Base-by-base conservation (phyloP, 1,139 yeast species). In the Wickerhamomyces sp. region DNA sequence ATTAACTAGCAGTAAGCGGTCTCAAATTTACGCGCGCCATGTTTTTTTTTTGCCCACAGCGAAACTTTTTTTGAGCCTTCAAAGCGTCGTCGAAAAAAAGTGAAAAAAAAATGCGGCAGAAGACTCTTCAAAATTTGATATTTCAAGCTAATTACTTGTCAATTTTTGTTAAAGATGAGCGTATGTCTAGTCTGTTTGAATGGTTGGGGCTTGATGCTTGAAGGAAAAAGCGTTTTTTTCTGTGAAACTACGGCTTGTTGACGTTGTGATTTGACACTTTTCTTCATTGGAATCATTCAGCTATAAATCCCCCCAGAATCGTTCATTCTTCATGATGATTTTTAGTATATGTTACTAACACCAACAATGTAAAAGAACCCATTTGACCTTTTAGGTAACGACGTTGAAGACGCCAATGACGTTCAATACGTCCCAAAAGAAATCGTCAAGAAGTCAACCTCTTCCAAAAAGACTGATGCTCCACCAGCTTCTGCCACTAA, bases 401-500 rank as follows among this genome's bases (percentile, higher is more conserved):
- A 89, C 76, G 89, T 85, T 64, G 94, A 87, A 67, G 87, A 79
- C 69, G 72, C 69, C 44, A 48, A 45, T 55, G 57, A 49, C 45
- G 74, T 78, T 56, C 75, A 78, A 56, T 72, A 66, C 50, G 65
- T 68, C 46, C 75, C 81, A 66, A 84, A 72, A 73, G 95, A 87
- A 71, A 72, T 87, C 57, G 94, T 87, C 67, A 90, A 84, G 79
- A 79, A 82, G 75, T 69, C 71, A 70, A 83, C 95, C 58, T 81
- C 95, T 54, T 83, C 95, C 65, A 89, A 87, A 81, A 91, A 91
- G 80, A 67, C 82, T 50, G 97, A 90, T 67, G 82, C 74, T 56
- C 81, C 95, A 54, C 95, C 96, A 62, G 76, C 90, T 54, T 78
- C 84, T 57, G 90, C 91, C 55, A 86, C 84, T 75, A 84, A 85